Percentiles rank a stretch among this genome's conserved stretches.
Conservation (phyloP, 495 filamentous ascomycete genomes). For the Penicillium macrosclerotiorum region DNA sequence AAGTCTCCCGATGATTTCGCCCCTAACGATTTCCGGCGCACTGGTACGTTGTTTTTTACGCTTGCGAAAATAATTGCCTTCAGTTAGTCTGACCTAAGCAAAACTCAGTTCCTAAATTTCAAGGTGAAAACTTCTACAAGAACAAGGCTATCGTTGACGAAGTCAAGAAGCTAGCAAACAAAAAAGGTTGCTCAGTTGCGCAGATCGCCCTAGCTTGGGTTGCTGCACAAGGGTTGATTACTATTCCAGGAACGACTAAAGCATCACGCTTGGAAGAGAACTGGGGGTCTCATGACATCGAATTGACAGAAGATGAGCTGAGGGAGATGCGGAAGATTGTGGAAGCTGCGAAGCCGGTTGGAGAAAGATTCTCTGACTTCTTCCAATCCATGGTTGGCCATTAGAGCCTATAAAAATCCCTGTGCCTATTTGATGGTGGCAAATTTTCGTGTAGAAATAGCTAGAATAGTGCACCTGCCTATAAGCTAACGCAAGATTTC, state of each 20-base stretch:
- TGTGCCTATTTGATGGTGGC: too few relatives aligned
- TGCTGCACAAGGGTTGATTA: constrained; percentile 44
- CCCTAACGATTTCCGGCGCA: constrained; percentile 42
- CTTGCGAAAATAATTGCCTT: neutral
- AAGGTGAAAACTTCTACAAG: constrained; percentile 52
- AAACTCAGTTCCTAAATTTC: constrained; percentile 42
- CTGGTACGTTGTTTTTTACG: constrained; percentile 12
- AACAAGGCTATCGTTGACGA: constrained; percentile 45
- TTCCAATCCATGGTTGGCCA: constrained; percentile 41
- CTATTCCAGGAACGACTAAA: constrained; percentile 51
- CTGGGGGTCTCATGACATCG: constrained; percentile 39
- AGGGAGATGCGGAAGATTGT: constrained; percentile 37
- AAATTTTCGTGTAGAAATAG: too few relatives aligned
- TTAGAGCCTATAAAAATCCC: too few relatives aligned
- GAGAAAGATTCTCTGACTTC: constrained; percentile 29
- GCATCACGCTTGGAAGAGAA: constrained; percentile 38
- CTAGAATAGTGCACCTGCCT: too few relatives aligned
- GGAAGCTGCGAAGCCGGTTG: constrained; percentile 39
- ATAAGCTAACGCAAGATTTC: too few relatives aligned
- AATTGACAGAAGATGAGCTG: constrained; percentile 34
- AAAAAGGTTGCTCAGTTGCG: constrained; percentile 35
- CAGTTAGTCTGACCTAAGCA: neutral
- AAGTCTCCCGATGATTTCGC: constrained; percentile 45
- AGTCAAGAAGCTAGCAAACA: constrained; percentile 38
- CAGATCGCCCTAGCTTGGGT: constrained; percentile 50